phyloP scores from a whole-genome alignment of 139 green algal genomes.

The Micractinium sp. region DNA sequence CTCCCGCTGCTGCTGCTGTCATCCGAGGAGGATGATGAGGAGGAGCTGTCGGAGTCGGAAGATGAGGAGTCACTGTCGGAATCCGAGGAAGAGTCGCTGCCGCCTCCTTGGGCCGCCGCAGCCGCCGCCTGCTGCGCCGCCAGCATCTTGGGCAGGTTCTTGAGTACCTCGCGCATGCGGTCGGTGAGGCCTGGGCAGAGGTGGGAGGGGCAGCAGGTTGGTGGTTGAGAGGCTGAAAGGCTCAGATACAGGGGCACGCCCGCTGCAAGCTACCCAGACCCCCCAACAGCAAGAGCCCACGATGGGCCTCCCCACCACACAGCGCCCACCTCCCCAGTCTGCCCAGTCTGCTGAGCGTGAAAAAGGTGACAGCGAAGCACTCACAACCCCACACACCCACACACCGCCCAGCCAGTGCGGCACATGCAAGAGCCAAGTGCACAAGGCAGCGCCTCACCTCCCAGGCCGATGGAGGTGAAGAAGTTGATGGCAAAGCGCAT shows the following conservation, averaged over 20 bases:
- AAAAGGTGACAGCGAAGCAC: no score
- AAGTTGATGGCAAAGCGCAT: slow-evolving; percentile 99
- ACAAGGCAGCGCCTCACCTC: slow-evolving; percentile 43
- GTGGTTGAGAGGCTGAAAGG: background rate
- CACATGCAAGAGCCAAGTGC: background rate
- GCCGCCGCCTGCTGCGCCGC: slow-evolving; percentile 45
- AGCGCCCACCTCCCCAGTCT: no score
- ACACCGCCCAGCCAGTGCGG: background rate
- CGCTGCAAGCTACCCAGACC: no score
- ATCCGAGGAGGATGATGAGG: background rate
- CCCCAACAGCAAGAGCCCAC: no score
- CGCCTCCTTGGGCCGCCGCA: slow-evolving; percentile 7
- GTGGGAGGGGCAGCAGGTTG: background rate
- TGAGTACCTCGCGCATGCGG: slow-evolving; percentile 84
- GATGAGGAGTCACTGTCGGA: background rate
- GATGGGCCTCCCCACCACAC: no score
- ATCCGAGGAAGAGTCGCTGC: slow-evolving; percentile 24
- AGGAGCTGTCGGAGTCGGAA: slow-evolving; percentile 10
- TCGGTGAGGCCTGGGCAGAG: slow-evolving; percentile 85
- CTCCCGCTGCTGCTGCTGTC: slow-evolving; percentile 30
- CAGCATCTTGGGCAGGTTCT: slow-evolving; percentile 55
- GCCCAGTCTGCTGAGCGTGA: no score
- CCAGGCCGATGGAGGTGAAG: slow-evolving; percentile 99
- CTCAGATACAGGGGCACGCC: background rate
- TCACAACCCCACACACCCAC: background rate